Base-by-base conservation (phyloP, 108 stramenopile species). In the Pseudonitzschia delicatissima region DNA sequence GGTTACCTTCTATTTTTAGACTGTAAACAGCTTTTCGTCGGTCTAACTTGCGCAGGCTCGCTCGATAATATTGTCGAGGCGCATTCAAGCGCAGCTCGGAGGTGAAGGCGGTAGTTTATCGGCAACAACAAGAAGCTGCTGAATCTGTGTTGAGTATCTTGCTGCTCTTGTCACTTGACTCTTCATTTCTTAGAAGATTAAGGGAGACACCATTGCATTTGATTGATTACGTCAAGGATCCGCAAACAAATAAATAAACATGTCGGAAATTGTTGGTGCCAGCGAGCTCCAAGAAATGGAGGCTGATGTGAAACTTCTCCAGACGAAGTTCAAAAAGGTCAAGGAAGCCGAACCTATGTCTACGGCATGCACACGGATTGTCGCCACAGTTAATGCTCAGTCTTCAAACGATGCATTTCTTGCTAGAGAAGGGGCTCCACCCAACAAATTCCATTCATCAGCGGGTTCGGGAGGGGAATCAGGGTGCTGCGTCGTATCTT, bases 401-500 rank as follows among this genome's bases (percentile, higher is more conserved):
- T 71, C 79, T 51, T 47, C 20, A 4, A 72, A 72, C 25, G 82
- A 82, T 65, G 74, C 74, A 9, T 82, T 82, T 45, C 27, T 82
- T 2, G 59, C 61, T 12, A 72, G 53, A 37, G 77, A 82, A 65
- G 82, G 75, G 4, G 62, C 53, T n/a, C n/a, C 45, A 17, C 76
- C 73, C 12, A 82, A 82, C 45, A 64, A 47, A 11, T 82, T 68
- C 57, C 81, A 82, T 40, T 67, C 81, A 21, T 60, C 74, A 5
- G 62, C 52, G 7, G 67, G 63, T 29, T 35, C 63, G 29, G 35
- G 74, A 4, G 80, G 73, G 17, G 78, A 72, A 62, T 47, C 48
- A 25, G 76, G 80, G 20, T 82, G 82, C 53, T 82, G 82, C 58
- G 71, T 73, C n/a, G 51, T 76, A 17, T 73, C 68, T 25, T 80